Base-by-base conservation (phyloP, 2,329 filamentous ascomycete species). In the Xylaria digitata region DNA sequence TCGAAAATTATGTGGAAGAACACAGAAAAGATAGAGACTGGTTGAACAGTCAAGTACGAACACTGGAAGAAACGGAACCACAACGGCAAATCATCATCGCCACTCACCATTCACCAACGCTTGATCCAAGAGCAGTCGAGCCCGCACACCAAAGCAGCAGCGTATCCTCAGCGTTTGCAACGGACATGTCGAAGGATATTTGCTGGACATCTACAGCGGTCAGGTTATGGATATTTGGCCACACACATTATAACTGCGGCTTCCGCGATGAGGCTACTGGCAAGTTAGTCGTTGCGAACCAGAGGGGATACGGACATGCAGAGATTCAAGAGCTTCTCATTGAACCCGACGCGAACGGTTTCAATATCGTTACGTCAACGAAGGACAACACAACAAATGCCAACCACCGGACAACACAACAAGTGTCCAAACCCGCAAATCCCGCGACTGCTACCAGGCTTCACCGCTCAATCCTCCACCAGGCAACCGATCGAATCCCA, bases 241-340 rank as follows among this genome's bases (percentile, higher is more conserved):
- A 63, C 54, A 58, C 61, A 53, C 61, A 63, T 46, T 63, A 58
- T 19, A 63, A 58, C 40, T 63, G 61, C 48, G 48, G 30, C 37
- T 63, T 63, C 46, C 54, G 54, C 17, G 54, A 63, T 46, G 40
- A 57, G 52, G 45, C 45, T 26, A 63, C 61, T 19, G 61, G 46
- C 26, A 63, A 63, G 30, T 43, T 58, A 42, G 61, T 63, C 13
- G 46, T 58, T 40, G 61, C 61, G 30, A 63, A 63, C 40, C 61
- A 63, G 40, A 52, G 54, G 46, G 61, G 61, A 23, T 58, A 63
- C 37, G 53, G 46, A 37, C 13, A 57, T 26, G 54, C 53, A 53
- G 45, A 58, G 46, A 48, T 58, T 40, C 45, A 30, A 45, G 53
- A 58, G 45, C 34, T 63, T 58, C 53, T 63, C 46, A 45, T 63